Percentiles rank a stretch among this genome's conserved stretches.
Evolutionary conservation across 805 yeast species (phyloP).

Genomic region (Komagataella ulmi): DNA sequence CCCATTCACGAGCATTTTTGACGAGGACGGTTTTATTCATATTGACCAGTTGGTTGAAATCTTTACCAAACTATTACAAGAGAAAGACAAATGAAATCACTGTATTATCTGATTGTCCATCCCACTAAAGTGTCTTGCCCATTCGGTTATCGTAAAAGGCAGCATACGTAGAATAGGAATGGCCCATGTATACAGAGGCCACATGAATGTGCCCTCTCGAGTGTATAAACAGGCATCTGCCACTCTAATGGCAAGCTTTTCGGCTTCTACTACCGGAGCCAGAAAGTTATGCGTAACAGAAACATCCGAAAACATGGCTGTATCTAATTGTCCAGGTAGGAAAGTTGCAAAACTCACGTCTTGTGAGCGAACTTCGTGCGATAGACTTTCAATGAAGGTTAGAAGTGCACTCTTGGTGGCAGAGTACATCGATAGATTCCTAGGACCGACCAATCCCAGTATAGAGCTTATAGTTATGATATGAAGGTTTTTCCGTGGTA

Average conservation of each 20-base stretch:
- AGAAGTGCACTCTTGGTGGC: conserved; percentile 33
- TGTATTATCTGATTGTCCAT: conserved; percentile 14
- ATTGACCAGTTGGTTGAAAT: conserved; percentile 17
- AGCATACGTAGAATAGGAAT: conserved; percentile 26
- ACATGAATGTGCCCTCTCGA: conserved; percentile 25
- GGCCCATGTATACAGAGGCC: conserved; percentile 33
- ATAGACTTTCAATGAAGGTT: conserved; percentile 29
- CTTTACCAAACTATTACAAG: conserved; percentile 8
- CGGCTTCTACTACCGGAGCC: conserved; percentile 32
- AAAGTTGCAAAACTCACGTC: conserved; percentile 19
- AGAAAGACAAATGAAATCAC: neutral
- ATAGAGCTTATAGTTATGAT: conserved; percentile 32
- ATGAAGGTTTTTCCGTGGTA: conserved; percentile 14
- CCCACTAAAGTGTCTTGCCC: conserved; percentile 12
- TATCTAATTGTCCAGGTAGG: conserved; percentile 36
- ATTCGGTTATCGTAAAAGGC: conserved; percentile 25
- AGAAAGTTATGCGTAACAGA: conserved; percentile 22
- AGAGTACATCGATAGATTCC: conserved; percentile 30
- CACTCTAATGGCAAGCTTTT: conserved; percentile 22
- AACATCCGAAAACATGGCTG: conserved; percentile 35
- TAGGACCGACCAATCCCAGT: conserved; percentile 35
- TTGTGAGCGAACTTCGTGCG: conserved; percentile 20
- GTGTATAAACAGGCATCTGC: conserved; percentile 21
- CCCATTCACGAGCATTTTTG: conserved; percentile 30
- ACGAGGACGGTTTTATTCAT: conserved; percentile 29